Percentiles rank a stretch among this genome's conserved stretches.
These are phyloP conservation scores for Podila verticillata DNA, from an alignment of 192 early-diverging fungal species.

Conservation along the genomic window DNA sequence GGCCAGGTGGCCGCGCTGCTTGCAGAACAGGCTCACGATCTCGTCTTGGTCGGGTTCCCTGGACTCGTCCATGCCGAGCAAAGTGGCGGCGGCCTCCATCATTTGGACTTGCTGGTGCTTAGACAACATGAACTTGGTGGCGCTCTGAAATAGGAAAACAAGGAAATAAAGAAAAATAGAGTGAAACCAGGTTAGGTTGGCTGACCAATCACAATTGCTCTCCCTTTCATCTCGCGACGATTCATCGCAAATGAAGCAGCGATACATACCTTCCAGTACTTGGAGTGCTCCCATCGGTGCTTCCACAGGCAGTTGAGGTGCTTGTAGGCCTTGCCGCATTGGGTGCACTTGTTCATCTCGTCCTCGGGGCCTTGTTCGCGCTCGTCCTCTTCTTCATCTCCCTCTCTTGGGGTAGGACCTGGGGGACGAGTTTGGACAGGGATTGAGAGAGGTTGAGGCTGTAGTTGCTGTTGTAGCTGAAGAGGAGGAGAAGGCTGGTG, in stretches of 20 bases:
- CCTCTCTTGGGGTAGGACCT: not conserved
- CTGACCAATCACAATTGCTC: too few species aligned
- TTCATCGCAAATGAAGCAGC: not conserved
- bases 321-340: conserved; percentile 75
- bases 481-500: not conserved
- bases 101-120: conserved; percentile 78
- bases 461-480: not conserved
- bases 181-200: not conserved
- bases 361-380: not conserved
- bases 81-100: conserved; percentile 71
- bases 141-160: conserved; percentile 15
- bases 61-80: conserved; percentile 58
- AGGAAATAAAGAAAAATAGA: not conserved
- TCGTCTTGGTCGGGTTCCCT: conserved; percentile 30
- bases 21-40: conserved; percentile 31
- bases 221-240: too few species aligned
- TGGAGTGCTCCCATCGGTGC: conserved; percentile 77
- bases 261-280: conserved; percentile 64
- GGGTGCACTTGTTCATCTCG: conserved; percentile 53
- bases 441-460: not conserved
- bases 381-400: conserved; percentile 7
- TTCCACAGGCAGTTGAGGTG: conserved; percentile 70
- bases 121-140: conserved; percentile 64
- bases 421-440: not conserved
- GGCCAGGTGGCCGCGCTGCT: conserved; percentile 23